Conservation (phyloP, 176 grass and related monocot species). For the Thalia dealbata region DNA sequence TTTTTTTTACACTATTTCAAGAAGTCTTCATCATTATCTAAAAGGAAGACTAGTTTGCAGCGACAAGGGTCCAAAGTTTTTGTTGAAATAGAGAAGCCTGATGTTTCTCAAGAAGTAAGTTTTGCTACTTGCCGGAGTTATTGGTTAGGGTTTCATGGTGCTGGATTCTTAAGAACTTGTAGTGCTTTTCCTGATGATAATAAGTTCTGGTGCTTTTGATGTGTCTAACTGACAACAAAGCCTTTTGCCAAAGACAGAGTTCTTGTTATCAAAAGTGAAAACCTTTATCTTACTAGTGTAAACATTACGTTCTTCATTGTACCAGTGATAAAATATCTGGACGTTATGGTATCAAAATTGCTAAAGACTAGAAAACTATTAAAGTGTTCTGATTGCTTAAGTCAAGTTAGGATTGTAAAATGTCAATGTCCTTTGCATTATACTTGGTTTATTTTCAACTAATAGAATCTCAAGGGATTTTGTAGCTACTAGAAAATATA, state of each 20-base stretch:
- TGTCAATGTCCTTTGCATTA: no score
- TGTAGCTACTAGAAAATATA: no score
- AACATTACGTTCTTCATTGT: background rate
- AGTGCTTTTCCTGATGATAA: no score
- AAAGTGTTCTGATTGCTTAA: background rate
- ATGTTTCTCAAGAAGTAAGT: slow-evolving; percentile 55
- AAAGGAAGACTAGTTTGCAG: slow-evolving; percentile 35
- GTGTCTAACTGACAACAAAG: background rate
- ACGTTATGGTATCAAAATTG: no score
- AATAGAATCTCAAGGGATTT: no score
- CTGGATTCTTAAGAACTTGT: background rate
- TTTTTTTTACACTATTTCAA: slow-evolving; percentile 54
- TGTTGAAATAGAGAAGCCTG: slow-evolving; percentile 57
- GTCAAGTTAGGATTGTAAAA: background rate
- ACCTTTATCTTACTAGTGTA: background rate
- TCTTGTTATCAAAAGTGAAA: background rate
- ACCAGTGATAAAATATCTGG: background rate
- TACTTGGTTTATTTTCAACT: no score
- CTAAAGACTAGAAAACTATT: no score
- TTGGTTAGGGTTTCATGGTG: background rate
- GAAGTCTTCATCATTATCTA: slow-evolving; percentile 12
- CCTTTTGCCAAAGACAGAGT: background rate
- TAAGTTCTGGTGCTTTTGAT: no score
- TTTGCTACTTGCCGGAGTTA: background rate
- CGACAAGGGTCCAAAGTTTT: slow-evolving; percentile 48